Conservation (phyloP, 805 yeast species). For the Tanozyma kutaoensis region DNA sequence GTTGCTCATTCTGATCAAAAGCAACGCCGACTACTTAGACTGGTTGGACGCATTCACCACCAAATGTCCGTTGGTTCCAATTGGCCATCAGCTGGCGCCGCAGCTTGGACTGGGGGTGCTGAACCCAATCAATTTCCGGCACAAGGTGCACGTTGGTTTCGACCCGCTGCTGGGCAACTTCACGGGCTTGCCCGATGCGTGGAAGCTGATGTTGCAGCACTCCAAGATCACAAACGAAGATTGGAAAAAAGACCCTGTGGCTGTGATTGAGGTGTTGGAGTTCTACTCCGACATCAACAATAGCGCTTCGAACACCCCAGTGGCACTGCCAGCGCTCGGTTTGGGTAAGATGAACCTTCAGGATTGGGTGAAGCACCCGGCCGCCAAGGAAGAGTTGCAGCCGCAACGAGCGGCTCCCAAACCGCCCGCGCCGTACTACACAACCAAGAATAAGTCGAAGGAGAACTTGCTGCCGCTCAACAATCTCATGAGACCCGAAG, state of each 20-base stretch:
- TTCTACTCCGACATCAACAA: constrained; percentile 37
- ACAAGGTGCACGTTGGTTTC: constrained; percentile 80
- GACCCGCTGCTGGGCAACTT: constrained; percentile 61
- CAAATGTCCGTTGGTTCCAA: constrained; percentile 50
- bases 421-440: constrained; percentile 29
- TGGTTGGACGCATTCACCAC: constrained; percentile 87
- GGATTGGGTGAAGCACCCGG: constrained; percentile 29
- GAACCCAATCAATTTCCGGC: constrained; percentile 88
- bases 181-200: constrained; percentile 43
- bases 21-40: constrained; percentile 66
- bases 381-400: constrained; percentile 8
- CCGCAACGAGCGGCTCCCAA: constrained; percentile 30
- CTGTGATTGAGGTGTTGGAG: constrained; percentile 48
- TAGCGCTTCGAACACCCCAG: constrained; percentile 21
- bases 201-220: constrained; percentile 42
- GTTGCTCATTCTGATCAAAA: constrained; percentile 60
- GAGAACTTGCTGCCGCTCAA: constrained; percentile 17
- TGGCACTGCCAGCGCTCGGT: constrained; percentile 10
- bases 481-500: background rate
- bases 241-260: constrained; percentile 50
- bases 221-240: constrained; percentile 51
- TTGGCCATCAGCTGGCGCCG: constrained; percentile 11
- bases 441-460: constrained; percentile 9
- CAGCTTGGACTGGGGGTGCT: constrained; percentile 46
- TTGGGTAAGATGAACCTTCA: constrained; percentile 15